Percentiles rank a stretch among this genome's conserved stretches.
phyloP scores from a whole-genome alignment of 2,329 filamentous ascomycete species.

The Colletotrichum lentis region DNA sequence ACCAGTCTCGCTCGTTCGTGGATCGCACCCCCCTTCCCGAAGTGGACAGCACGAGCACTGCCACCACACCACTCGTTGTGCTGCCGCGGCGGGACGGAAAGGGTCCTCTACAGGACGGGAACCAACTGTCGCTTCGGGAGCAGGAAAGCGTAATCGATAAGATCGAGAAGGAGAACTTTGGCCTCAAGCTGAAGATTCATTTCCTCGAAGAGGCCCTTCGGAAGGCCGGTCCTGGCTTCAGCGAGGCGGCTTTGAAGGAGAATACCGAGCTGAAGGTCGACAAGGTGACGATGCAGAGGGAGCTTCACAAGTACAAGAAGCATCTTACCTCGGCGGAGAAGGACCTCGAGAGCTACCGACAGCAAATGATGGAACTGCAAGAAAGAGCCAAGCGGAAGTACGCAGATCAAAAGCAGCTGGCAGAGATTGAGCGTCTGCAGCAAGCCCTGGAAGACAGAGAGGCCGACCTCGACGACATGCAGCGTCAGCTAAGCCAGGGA shows the following conservation, averaged over 20 bases:
- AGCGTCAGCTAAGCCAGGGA: slow-evolving; percentile 64
- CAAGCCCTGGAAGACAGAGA: slow-evolving; percentile 66
- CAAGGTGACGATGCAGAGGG: slow-evolving; percentile 86
- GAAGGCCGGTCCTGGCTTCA: slow-evolving; percentile 88
- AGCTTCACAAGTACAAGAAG: slow-evolving; percentile 87
- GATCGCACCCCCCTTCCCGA: slow-evolving; percentile 75
- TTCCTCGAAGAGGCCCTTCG: slow-evolving; percentile 91
- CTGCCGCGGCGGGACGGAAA: slow-evolving; percentile 70
- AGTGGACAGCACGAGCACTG: slow-evolving; percentile 78
- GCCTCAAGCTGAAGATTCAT: slow-evolving; percentile 94
- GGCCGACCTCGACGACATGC: slow-evolving; percentile 67
- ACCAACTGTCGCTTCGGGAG: slow-evolving; percentile 89
- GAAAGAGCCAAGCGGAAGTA: slow-evolving; percentile 82
- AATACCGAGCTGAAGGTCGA: slow-evolving; percentile 97
- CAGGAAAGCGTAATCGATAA: slow-evolving; percentile 96
- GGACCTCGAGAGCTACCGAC: slow-evolving; percentile 83
- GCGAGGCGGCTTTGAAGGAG: slow-evolving; percentile 86
- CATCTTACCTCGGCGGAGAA: slow-evolving; percentile 82
- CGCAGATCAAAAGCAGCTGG: slow-evolving; percentile 72
- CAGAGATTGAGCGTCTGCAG: slow-evolving; percentile 66
- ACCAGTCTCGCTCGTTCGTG: slow-evolving; percentile 69
- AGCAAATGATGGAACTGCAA: slow-evolving; percentile 83
- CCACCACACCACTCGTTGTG: slow-evolving; percentile 82
- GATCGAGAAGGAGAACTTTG: slow-evolving; percentile 98
- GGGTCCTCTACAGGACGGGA: slow-evolving; percentile 81